These are phyloP conservation scores for Breviolum minutum DNA, from an alignment of 73 alveolate genomes.

Conservation along the genomic window DNA sequence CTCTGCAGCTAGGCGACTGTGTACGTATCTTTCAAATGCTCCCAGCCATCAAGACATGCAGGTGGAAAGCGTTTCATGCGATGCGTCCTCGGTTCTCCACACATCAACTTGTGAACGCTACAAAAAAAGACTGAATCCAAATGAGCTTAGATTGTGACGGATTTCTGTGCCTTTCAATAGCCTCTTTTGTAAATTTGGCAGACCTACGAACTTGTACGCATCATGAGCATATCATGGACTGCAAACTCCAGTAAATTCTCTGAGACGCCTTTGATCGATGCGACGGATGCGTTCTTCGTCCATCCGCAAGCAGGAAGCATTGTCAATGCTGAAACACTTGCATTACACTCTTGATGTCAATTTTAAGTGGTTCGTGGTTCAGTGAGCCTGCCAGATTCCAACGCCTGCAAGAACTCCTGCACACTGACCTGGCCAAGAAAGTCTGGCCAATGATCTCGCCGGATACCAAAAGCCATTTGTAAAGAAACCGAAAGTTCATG, in stretches of 20 bases:
- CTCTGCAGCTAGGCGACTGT: background rate
- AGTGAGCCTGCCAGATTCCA: slow-evolving; percentile 58
- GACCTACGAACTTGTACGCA: background rate
- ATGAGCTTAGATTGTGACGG: slow-evolving; percentile 29
- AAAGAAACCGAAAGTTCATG: background rate
- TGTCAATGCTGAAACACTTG: background rate
- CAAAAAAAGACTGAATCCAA: background rate
- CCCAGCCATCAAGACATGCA: slow-evolving; percentile 89
- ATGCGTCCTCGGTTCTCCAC: slow-evolving; percentile 41
- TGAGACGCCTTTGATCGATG: too few relatives aligned
- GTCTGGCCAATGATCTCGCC: background rate
- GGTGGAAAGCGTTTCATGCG: slow-evolving; percentile 89
- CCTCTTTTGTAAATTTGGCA: slow-evolving; percentile 58
- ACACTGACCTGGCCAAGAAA: slow-evolving; percentile 64
- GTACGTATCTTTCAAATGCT: slow-evolving; percentile 64
- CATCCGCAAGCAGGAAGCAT: background rate
- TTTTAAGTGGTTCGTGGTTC: too few relatives aligned
- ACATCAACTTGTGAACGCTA: background rate
- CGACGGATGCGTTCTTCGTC: too few relatives aligned
- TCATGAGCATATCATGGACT: too few relatives aligned
- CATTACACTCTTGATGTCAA: background rate
- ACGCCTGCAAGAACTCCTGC: slow-evolving; percentile 59
- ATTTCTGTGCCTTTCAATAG: slow-evolving; percentile 65
- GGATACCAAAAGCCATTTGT: background rate
- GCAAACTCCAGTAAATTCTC: too few relatives aligned